A percentile compares a stretch with the other conserved stretches of the same genome.
These are phyloP conservation scores for Dichotomocladium elegans DNA, from an alignment of 371 early-diverging fungal genomes.

Conservation along the genomic window DNA sequence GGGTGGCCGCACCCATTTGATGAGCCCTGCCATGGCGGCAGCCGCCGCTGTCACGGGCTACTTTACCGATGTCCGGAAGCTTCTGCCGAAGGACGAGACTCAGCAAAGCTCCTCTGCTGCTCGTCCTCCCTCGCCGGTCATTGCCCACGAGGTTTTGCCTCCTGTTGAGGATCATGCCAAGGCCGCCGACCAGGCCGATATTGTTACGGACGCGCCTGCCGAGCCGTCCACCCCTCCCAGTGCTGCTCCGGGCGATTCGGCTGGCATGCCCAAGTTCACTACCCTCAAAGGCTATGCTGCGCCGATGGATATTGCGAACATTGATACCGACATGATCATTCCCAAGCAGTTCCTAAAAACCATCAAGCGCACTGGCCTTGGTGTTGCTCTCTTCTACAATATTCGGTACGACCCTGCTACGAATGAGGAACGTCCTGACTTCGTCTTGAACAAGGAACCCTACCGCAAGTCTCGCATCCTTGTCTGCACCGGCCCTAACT, in stretches of 20 bases:
- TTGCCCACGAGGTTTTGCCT: constrained; percentile 9
- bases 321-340: constrained; percentile 73
- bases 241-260: constrained; percentile 10
- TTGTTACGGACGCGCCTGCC: constrained; percentile 21
- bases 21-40: constrained; percentile 51
- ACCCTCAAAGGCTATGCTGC: constrained; percentile 55
- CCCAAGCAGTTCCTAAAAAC: constrained; percentile 76
- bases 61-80: constrained; percentile 43
- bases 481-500: constrained; percentile 62
- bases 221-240: background rate
- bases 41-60: constrained; percentile 46
- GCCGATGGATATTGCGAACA: constrained; percentile 58
- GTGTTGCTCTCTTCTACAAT: constrained; percentile 55
- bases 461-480: constrained; percentile 53
- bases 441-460: constrained; percentile 59
- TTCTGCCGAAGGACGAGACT: constrained; percentile 15
- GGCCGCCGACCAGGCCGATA: constrained; percentile 16
- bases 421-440: constrained; percentile 44
- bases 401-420: constrained; percentile 53
- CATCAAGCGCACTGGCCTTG: constrained; percentile 68
- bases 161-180: constrained; percentile 11
- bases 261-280: constrained; percentile 61
- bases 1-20: constrained; percentile 56
- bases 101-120: constrained; percentile 10
- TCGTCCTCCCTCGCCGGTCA: no score